Percentiles rank a stretch among this genome's conserved stretches.
phyloP scores from a whole-genome alignment of 2,329 filamentous ascomycete species.

The Pleurostoma richardsiae region DNA sequence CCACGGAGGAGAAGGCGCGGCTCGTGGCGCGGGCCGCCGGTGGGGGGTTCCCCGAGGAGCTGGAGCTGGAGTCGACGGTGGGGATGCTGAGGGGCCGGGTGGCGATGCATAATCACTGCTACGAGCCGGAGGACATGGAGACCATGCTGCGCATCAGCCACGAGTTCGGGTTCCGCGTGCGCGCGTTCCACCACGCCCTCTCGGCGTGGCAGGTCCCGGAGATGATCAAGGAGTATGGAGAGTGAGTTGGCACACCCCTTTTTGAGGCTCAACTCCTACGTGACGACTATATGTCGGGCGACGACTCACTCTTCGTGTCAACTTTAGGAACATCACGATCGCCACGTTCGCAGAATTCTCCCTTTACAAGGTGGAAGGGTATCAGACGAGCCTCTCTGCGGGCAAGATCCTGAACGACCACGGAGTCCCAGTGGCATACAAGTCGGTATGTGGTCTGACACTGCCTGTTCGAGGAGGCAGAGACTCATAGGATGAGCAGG shows the following conservation, averaged over 20 bases:
- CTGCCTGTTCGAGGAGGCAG: too few species aligned
- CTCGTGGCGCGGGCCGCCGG: conserved; percentile 7
- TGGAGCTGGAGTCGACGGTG: conserved; percentile 33
- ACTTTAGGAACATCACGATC: conserved; percentile 29
- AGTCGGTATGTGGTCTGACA: conserved; percentile 22
- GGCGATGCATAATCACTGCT: conserved; percentile 38
- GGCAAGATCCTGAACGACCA: conserved; percentile 32
- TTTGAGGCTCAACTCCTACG: background rate
- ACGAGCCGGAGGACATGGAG: conserved; percentile 35
- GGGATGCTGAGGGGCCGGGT: conserved; percentile 33
- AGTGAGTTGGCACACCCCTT: conserved; percentile 18
- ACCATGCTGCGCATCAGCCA: conserved; percentile 34
- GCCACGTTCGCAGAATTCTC: conserved; percentile 35
- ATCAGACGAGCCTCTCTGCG: conserved; percentile 31
- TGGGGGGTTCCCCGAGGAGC: conserved; percentile 21
- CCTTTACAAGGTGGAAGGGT: conserved; percentile 36
- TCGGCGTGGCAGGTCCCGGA: conserved; percentile 33
- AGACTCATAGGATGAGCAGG: background rate
- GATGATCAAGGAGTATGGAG: conserved; percentile 28
- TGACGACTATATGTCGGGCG: background rate
- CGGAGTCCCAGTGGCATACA: conserved; percentile 34
- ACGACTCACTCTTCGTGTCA: background rate
- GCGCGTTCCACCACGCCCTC: conserved; percentile 34
- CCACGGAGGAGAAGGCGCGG: conserved; percentile 12
- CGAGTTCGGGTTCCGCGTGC: conserved; percentile 34